Percentiles rank a stretch among this genome's conserved stretches.
phyloP scores from a whole-genome alignment of 345 rosid genomes.

The Eucalyptus virginea region DNA sequence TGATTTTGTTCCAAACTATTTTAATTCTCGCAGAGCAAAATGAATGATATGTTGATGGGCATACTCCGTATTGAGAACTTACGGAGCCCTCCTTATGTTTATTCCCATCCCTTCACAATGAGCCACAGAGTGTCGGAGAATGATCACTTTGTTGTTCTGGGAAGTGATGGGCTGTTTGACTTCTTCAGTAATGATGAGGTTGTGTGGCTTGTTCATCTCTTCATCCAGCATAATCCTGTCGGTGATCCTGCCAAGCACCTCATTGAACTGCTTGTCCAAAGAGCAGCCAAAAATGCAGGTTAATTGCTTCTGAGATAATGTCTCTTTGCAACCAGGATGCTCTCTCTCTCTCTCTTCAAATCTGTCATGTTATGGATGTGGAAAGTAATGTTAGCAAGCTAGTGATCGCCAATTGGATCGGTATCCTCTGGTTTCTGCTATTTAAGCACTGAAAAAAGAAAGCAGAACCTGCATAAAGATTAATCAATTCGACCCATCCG shows the following conservation, averaged over 20 bases:
- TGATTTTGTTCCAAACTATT: not conserved
- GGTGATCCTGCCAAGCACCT: conserved; percentile 10
- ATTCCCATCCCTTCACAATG: not conserved
- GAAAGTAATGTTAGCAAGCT: not conserved
- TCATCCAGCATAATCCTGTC: not conserved
- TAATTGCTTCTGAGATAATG: not conserved
- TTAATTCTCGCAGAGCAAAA: not conserved
- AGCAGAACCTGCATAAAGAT: not conserved
- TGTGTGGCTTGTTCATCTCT: not conserved
- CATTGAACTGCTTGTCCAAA: conserved; percentile 1
- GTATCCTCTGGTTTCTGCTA: not conserved
- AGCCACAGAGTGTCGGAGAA: conserved; percentile 4
- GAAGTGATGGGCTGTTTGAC: conserved; percentile 9
- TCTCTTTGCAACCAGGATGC: not conserved
- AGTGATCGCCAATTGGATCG: not conserved
- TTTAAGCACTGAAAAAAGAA: not conserved
- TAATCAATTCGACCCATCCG: not conserved
- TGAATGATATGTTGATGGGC: conserved; percentile 13
- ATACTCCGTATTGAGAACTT: conserved; percentile 2
- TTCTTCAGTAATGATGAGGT: conserved; percentile 5
- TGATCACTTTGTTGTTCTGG: conserved; percentile 1
- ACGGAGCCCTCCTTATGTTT: conserved; percentile 5
- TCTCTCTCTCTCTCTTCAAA: not conserved
- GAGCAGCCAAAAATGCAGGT: conserved; percentile 5
- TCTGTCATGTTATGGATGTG: not conserved